phyloP scores from a whole-genome alignment of 352 stramenopile species.

The Pythium sukuiense region DNA sequence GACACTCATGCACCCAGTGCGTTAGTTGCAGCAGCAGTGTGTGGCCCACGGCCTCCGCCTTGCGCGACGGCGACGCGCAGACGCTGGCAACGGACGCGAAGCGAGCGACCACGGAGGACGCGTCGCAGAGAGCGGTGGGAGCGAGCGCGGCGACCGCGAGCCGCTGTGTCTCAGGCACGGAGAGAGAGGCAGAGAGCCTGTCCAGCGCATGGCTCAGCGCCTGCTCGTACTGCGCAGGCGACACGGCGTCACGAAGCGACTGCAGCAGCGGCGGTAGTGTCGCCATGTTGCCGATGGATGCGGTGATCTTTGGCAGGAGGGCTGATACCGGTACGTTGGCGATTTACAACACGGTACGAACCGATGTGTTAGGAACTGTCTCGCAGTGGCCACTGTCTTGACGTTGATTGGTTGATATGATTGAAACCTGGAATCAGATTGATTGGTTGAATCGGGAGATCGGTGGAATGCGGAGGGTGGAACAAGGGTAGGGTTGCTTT shows the following conservation, averaged over 20 bases:
- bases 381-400: not conserved
- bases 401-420: slow-evolving; percentile 3
- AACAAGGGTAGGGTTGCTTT: not conserved
- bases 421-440: slow-evolving; percentile 1
- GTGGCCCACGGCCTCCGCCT: slow-evolving; percentile 53
- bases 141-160: slow-evolving; percentile 11
- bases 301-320: not conserved
- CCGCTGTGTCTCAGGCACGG: slow-evolving; percentile 12
- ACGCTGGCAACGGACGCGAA: slow-evolving; percentile 46
- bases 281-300: not conserved
- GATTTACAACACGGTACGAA: not conserved
- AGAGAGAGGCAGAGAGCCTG: slow-evolving; percentile 6
- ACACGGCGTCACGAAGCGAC: not conserved
- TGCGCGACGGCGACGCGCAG: slow-evolving; percentile 42
- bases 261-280: not conserved
- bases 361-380: not conserved
- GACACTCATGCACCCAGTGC: not conserved
- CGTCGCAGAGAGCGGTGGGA: not conserved
- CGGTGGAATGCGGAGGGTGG: not conserved
- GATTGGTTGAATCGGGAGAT: slow-evolving; percentile 5
- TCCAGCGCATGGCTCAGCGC: slow-evolving; percentile 13
- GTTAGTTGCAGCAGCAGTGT: slow-evolving; percentile 37
- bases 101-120: not conserved
- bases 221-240: slow-evolving; percentile 3
- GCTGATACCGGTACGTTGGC: not conserved